Conservation (phyloP, 129 eudicot species). For the Artemisia argyi region DNA sequence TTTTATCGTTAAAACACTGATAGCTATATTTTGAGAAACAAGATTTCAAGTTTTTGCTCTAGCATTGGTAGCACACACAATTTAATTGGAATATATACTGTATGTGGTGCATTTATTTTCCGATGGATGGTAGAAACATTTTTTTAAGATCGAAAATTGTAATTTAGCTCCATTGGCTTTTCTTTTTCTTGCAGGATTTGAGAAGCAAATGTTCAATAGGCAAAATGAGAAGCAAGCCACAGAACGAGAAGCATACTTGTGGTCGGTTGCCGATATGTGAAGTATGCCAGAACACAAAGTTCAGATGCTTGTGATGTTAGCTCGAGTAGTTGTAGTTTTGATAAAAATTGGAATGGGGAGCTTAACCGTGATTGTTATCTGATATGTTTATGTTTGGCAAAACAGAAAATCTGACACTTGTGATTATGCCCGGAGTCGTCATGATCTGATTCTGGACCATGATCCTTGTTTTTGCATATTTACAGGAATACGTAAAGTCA, state of each 20-base stretch:
- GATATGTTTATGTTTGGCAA: too few relatives aligned
- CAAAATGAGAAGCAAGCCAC: conserved; percentile 78
- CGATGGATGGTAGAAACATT: not conserved
- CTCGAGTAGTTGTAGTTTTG: not conserved
- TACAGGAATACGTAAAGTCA: not conserved
- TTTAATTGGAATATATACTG: not conserved
- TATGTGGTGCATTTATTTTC: not conserved
- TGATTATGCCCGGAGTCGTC: not conserved
- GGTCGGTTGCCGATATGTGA: conserved; percentile 96
- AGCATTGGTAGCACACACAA: not conserved
- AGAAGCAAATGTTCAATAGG: conserved; percentile 74
- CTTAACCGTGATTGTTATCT: not conserved
- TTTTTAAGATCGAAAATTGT: not conserved
- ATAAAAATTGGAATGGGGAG: too few relatives aligned
- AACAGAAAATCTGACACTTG: not conserved
- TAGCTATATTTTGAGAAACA: not conserved
- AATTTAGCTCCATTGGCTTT: not conserved
- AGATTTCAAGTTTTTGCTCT: not conserved
- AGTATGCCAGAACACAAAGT: not conserved
- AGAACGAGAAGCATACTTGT: conserved; percentile 78
- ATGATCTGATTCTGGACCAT: not conserved
- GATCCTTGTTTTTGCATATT: conserved; percentile 1
- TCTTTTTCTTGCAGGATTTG: conserved; percentile 55
- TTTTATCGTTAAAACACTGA: not conserved
- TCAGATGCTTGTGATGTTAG: not conserved